Evolutionary conservation across 2,329 filamentous ascomycete genomes (phyloP), one percentile per base, ranked within the genome.

Genomic region (Lachnellula cervina): DNA sequence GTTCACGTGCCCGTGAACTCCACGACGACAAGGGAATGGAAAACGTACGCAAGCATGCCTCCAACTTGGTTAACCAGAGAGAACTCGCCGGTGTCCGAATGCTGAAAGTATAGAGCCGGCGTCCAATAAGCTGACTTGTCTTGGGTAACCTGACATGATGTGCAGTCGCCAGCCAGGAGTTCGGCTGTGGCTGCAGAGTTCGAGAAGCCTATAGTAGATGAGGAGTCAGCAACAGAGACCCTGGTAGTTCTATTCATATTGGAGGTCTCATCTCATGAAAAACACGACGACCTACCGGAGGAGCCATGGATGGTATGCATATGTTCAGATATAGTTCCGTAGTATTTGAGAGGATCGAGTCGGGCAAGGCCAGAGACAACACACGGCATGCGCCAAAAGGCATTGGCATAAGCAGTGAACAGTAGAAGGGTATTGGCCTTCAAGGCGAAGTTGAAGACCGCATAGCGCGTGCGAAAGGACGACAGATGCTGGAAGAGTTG

Each of bases 301-400:
- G 86, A 88, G 60, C 90, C 91, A 70, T 89, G 84, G 65, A 94
- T 81, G 16, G 83, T 76, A 72, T 96, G 91, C 21, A 81, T 80
- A 71, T 96, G 91, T 57, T 77, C 70, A 9, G 85, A 81, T 35
- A 83, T 60, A 19, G 67, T 64, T 49, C 83, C 85, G 2, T 80
- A 80, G 56, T 82, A 78, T 54, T 94, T 78, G 54, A 96, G 77
- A 17, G 90, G 90, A 68, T 96, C 90, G 42, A 96, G 77, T 55
- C 89, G 82, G 49, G 83, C 87, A 55, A 89, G 70, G 59, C 84
- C 89, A 62, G 84, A 77, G 47, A 81, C 80, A 54, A 82, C 87
- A 72, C 90, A 96, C 66, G 90, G 87, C 80, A 96, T 88, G 69
- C 91, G 89, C 89, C 89, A 96, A 73, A 96, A 96, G 57, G 88